These are phyloP conservation scores for Metarhizium brunneum DNA, from an alignment of 2,329 filamentous ascomycete genomes.

Conservation along the genomic window DNA sequence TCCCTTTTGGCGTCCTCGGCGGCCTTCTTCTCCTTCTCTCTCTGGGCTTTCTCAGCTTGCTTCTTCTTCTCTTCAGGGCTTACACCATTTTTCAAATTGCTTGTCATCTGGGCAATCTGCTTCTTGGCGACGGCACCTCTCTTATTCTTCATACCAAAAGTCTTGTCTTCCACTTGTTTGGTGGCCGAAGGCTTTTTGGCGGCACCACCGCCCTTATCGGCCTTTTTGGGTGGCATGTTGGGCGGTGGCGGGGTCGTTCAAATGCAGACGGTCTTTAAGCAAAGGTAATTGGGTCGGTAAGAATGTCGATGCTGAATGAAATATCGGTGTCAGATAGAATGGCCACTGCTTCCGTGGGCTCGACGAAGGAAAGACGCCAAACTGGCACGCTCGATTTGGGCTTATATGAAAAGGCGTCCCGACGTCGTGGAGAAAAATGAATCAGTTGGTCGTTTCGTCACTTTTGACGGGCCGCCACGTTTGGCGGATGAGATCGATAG, in stretches of 20 bases:
- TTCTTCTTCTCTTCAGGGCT: slow-evolving; percentile 83
- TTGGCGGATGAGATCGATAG: slow-evolving; percentile 17
- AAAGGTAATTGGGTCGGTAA: background rate
- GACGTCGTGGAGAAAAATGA: slow-evolving; percentile 9
- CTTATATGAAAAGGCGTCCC: slow-evolving; percentile 1
- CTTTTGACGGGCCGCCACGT: slow-evolving; percentile 11
- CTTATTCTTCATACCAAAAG: slow-evolving; percentile 99
- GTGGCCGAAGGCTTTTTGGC: slow-evolving; percentile 46
- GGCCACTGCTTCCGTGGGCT: background rate
- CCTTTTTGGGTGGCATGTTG: slow-evolving; percentile 66
- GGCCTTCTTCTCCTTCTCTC: slow-evolving; percentile 83
- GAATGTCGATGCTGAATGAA: background rate
- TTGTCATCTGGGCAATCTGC: slow-evolving; percentile 75
- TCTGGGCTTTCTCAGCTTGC: slow-evolving; percentile 53
- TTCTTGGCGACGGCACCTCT: slow-evolving; percentile 88
- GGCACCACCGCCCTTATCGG: slow-evolving; percentile 37
- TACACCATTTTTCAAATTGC: slow-evolving; percentile 63
- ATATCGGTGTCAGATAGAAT: background rate
- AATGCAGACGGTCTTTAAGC: background rate
- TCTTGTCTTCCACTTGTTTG: slow-evolving; percentile 82
- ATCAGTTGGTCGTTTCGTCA: slow-evolving; percentile 5
- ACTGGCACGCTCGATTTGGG: background rate
- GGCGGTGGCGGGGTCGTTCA: slow-evolving; percentile 18
- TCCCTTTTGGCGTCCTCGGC: slow-evolving; percentile 79
- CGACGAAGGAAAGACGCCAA: background rate